Conservation (phyloP, 2,329 filamentous ascomycete species). For the Aaosphaeria arxii region DNA sequence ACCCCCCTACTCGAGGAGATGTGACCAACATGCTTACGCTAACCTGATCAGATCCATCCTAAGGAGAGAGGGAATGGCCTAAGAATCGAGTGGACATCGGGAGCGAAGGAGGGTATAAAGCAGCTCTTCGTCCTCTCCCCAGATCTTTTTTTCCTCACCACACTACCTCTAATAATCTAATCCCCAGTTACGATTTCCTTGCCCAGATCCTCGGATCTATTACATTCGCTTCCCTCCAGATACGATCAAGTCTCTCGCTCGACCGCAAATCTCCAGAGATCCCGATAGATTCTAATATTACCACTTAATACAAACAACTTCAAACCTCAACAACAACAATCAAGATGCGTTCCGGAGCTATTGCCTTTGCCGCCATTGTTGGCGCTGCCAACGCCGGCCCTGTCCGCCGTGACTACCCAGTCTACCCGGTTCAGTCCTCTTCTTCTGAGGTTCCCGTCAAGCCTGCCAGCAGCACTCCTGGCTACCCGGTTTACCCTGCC, state of each 20-base stretch:
- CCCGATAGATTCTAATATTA: constrained; percentile 22
- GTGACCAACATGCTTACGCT: constrained; percentile 20
- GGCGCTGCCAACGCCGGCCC: constrained; percentile 29
- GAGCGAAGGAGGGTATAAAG: constrained; percentile 23
- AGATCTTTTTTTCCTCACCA: not conserved
- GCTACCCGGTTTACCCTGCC: not conserved
- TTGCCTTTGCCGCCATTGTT: constrained; percentile 28
- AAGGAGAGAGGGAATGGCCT: too few species aligned
- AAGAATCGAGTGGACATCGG: constrained; percentile 15
- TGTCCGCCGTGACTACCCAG: constrained; percentile 9
- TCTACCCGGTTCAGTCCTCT: constrained; percentile 12
- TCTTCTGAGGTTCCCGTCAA: not conserved
- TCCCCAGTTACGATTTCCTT: constrained; percentile 10
- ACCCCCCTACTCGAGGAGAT: constrained; percentile 15
- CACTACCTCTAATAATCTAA: constrained; percentile 3
- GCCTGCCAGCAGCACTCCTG: not conserved
- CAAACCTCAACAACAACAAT: constrained; percentile 5
- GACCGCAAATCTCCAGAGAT: constrained; percentile 16
- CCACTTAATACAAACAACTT: constrained; percentile 2
- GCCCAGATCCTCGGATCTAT: constrained; percentile 14
- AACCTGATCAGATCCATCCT: constrained; percentile 18
- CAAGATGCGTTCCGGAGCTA: constrained; percentile 32
- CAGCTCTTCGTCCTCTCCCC: constrained; percentile 9
- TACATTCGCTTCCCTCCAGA: constrained; percentile 25
- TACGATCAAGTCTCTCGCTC: constrained; percentile 12